A percentile compares a stretch with the other conserved stretches of the same genome.
Conservation (phyloP, 2,329 filamentous ascomycete species). For the Xylaria sp. region DNA sequence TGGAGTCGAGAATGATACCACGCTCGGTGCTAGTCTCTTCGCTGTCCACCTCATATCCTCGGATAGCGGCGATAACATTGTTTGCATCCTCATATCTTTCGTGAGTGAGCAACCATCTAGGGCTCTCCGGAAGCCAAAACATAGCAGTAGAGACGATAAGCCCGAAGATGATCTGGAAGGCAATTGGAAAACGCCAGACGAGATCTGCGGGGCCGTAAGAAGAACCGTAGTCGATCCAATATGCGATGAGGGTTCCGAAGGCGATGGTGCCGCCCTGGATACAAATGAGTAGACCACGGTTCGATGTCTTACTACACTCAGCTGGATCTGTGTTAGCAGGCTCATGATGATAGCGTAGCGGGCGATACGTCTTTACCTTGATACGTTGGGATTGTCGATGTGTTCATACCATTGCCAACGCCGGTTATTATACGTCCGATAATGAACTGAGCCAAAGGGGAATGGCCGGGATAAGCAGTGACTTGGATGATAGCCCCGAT, state of each 20-base stretch:
- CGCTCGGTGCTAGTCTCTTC: conserved; percentile 63
- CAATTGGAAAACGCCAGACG: conserved; percentile 62
- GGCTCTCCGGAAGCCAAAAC: conserved; percentile 53
- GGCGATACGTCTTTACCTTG: conserved; percentile 41
- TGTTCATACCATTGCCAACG: conserved; percentile 59
- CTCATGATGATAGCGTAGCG: not conserved
- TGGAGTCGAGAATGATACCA: conserved; percentile 66
- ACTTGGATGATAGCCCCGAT: conserved; percentile 62
- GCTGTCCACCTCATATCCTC: conserved; percentile 55
- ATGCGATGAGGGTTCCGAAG: conserved; percentile 51
- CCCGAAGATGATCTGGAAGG: conserved; percentile 53
- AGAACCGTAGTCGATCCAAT: conserved; percentile 58
- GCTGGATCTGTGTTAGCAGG: conserved; percentile 38
- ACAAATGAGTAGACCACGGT: conserved; percentile 50
- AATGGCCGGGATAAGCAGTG: conserved; percentile 39
- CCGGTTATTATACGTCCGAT: conserved; percentile 57
- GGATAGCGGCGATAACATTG: conserved; percentile 41
- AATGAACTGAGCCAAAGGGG: conserved; percentile 52
- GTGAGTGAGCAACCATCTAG: conserved; percentile 55
- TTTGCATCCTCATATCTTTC: conserved; percentile 51
- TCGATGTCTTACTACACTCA: conserved; percentile 51
- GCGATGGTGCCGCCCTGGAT: conserved; percentile 54
- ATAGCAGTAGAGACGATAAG: conserved; percentile 50
- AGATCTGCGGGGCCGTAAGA: conserved; percentile 52
- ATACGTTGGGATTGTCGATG: conserved; percentile 53